Percentiles rank a stretch among this genome's conserved stretches.
phyloP scores from a whole-genome alignment of 2,329 filamentous ascomycete genomes.

The Scedosporium minutisporum region DNA sequence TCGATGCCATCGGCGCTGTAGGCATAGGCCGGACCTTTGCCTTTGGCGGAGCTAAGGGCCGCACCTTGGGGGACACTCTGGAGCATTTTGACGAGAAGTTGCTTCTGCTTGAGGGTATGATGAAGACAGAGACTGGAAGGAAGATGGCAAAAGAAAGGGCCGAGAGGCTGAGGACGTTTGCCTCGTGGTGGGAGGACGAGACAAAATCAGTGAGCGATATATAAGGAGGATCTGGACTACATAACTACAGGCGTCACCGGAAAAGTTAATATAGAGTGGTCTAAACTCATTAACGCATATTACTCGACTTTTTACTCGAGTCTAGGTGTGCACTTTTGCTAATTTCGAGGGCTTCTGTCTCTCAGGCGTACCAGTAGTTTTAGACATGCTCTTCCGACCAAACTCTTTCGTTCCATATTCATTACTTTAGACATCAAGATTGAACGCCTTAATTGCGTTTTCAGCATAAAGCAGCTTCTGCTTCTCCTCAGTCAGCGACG shows the following conservation, averaged over 20 bases:
- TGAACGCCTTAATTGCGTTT: constrained; percentile 65
- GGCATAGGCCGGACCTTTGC: constrained; percentile 60
- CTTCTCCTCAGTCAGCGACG: constrained; percentile 49
- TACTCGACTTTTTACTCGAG: neutral
- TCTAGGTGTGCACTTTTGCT: neutral
- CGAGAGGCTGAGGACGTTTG: constrained; percentile 40
- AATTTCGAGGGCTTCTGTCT: neutral
- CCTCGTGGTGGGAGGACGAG: constrained; percentile 50
- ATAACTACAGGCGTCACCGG: too few species aligned
- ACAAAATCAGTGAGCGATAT: neutral
- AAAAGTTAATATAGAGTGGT: neutral
- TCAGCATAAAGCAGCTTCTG: constrained; percentile 61
- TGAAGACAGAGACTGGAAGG: constrained; percentile 51
- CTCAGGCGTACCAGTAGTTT: too few species aligned
- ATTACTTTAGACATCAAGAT: constrained; percentile 19
- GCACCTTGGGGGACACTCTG: constrained; percentile 55
- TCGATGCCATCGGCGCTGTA: constrained; percentile 85
- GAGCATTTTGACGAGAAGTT: constrained; percentile 72
- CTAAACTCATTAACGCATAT: neutral
- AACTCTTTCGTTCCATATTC: neutral
- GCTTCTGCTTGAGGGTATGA: constrained; percentile 51
- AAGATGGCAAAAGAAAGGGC: constrained; percentile 44
- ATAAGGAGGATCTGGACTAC: neutral
- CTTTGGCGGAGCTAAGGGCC: constrained; percentile 57
- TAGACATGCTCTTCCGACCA: neutral